phyloP scores from a whole-genome alignment of 163 green algal species.

The Chlamydomonas reinhardtii region DNA sequence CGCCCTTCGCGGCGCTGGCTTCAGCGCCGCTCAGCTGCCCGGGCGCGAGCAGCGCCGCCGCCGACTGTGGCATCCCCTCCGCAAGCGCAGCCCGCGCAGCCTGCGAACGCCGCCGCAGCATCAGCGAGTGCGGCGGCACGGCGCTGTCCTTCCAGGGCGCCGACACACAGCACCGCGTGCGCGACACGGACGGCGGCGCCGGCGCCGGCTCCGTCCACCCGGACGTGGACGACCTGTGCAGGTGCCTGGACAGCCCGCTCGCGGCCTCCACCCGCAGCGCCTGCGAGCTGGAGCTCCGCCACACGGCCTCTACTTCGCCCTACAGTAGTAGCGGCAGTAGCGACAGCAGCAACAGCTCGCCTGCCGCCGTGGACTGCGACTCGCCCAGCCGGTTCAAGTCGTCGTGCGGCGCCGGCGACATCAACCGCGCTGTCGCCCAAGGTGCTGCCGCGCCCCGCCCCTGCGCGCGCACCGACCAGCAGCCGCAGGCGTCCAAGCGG shows the following conservation, averaged over 20 bases:
- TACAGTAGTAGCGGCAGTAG: no score
- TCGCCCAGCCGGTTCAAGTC: no score
- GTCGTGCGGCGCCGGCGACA: background rate
- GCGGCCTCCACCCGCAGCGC: no score
- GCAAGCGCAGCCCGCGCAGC: no score
- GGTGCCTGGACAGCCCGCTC: no score
- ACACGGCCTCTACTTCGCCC: no score
- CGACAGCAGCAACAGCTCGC: no score
- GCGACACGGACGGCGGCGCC: background rate
- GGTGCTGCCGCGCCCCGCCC: background rate
- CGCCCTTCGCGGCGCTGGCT: background rate
- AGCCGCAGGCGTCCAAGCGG: background rate
- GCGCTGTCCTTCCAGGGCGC: background rate
- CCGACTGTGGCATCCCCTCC: background rate
- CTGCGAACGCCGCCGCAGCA: background rate
- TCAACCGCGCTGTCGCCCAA: background rate
- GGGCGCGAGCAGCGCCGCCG: background rate
- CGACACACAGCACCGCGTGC: background rate
- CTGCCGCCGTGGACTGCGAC: no score
- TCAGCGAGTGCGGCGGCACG: background rate
- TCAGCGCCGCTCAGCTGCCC: no score
- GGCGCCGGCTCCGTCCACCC: background rate
- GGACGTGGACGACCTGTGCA: no score
- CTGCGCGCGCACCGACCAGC: background rate
- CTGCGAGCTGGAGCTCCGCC: no score